Base-by-base conservation (phyloP, 805 yeast species). In the Tetrapisispora taiwanensis region DNA sequence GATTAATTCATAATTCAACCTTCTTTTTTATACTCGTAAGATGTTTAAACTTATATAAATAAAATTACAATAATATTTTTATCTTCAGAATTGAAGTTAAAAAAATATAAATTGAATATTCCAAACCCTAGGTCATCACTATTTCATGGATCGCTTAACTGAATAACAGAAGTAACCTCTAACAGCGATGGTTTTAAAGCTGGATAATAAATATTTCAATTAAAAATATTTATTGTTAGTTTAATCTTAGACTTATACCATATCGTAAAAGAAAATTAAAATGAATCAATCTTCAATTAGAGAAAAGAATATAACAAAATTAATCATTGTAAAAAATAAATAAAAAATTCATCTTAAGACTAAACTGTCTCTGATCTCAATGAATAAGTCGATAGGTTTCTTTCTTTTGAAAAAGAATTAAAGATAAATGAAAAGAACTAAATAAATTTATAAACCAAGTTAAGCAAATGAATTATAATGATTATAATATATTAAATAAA, bases 171-270 rank as follows among this genome's bases (percentile, higher is more conserved):
- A 73, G 86, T 87, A 81, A 82, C 95, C 95, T 86, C 88, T 65
- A 81, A 81, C 85, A 78, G 89, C 95, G 87, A 87, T 87, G 96
- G 96, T 87, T 87, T 87, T 87, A 85, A 83, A 81, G 86, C 78
- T 80, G 92, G 69, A 53, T 15, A 31, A 40, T 36, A 26, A 35
- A 30, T 17, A 36, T 24, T 6, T 26, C 14, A 7, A 2, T 24
- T n/a, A 31, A 31, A 15, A 15, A 31, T n/a, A 31, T 14, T 8
- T 36, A 36, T 36, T 18, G 28, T 30, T 30, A 38, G 34, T 38
- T 38, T 38, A 30, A 38, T 38, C 34, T 38, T n/a, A 26, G 41
- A 38, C 41, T 24, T 36, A 26, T 15, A 36, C n/a, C 39, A 36
- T 22, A n/a, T 36, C 27, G 14, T 36, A 22, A 36, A 36, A 15